Evolutionary conservation across 2,329 filamentous ascomycete species (phyloP), one percentile per base, ranked within the genome.

Genomic region (Clonostachys solani): DNA sequence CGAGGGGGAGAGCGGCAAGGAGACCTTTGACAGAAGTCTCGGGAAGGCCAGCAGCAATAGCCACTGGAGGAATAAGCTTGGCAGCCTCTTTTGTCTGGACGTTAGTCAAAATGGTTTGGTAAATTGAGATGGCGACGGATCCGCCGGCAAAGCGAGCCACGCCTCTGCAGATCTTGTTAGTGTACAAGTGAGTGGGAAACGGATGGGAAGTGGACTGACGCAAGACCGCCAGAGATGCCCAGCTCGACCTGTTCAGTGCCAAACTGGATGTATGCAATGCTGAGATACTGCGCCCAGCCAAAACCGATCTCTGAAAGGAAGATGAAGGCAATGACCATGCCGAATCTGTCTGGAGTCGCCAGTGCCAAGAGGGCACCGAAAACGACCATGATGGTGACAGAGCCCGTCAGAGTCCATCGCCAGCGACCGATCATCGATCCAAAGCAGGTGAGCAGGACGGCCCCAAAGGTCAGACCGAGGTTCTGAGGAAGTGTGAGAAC

Each of bases 401-500:
- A 68, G 1, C 57, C 70, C 0, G 64, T 70, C 29, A 75, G 54
- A 19, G 71, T 70, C 71, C 70, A 74, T 16, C 73, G 63, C 70
- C 72, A 76, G 50, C 71, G 62, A 9, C 65, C 61, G 43, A 77
- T 67, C 48, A 55, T 63, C 36, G 62, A 60, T 10, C 74, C 73
- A 38, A 75, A 64, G 5, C 61, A 47, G 1, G 65, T 66, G 6
- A 76, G 60, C 12, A 71, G 50, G 0, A 68, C 56, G 1, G 71
- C 71, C 42, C 72, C 72, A 37, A 67, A 60, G 4, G 64, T 57
- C 16, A 77, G 67, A 15, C 65, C 74, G 19, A 77, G 56, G 8
- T 71, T 72, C 54, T 72, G 69, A 1, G 68, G 68, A 18, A 74
- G 55, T 1, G 71, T 68, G 4, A 77, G 3, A 92, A 92, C 0